phyloP scores from a whole-genome alignment of 139 green algal species.

The Desmodesmus armatus region DNA sequence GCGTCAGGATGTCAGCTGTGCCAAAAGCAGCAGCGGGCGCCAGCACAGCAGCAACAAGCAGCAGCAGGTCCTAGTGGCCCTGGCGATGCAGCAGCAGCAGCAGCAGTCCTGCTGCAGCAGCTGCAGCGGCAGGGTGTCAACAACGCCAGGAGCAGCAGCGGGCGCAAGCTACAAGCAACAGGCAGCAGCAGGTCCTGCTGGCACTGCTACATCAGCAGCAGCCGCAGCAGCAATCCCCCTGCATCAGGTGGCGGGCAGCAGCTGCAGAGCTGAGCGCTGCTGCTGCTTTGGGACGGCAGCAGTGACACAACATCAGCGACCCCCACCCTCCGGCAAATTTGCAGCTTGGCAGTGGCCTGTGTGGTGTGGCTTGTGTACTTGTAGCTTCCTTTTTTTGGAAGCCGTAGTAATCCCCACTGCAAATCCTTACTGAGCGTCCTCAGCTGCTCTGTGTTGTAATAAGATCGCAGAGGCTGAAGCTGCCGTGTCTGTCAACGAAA shows the following conservation, averaged over 20 bases:
- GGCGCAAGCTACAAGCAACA: neutral
- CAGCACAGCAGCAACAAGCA: neutral
- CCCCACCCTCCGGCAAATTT: neutral
- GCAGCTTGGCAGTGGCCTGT: no score
- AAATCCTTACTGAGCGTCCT: slow-evolving; percentile 18
- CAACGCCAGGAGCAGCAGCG: slow-evolving; percentile 2
- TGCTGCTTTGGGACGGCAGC: neutral
- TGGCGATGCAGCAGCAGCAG: neutral
- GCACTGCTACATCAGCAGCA: neutral
- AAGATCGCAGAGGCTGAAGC: no score
- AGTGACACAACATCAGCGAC: neutral
- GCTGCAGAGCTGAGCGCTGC: neutral
- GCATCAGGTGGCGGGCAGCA: neutral
- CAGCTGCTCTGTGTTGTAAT: slow-evolving; percentile 74
- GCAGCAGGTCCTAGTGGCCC: neutral
- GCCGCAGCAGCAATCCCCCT: neutral
- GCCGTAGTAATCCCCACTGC: no score
- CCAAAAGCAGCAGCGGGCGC: no score
- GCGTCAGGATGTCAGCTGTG: no score
- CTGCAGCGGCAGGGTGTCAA: neutral
- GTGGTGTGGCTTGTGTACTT: neutral
- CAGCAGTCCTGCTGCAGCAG: neutral
- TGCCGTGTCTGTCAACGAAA: no score
- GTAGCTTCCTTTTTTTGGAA: no score
- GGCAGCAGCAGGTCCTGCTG: neutral